Evolutionary conservation across 2,329 filamentous ascomycete genomes (phyloP), one percentile per base, ranked within the genome.

Genomic region (Graphiopsis chlorocephala): DNA sequence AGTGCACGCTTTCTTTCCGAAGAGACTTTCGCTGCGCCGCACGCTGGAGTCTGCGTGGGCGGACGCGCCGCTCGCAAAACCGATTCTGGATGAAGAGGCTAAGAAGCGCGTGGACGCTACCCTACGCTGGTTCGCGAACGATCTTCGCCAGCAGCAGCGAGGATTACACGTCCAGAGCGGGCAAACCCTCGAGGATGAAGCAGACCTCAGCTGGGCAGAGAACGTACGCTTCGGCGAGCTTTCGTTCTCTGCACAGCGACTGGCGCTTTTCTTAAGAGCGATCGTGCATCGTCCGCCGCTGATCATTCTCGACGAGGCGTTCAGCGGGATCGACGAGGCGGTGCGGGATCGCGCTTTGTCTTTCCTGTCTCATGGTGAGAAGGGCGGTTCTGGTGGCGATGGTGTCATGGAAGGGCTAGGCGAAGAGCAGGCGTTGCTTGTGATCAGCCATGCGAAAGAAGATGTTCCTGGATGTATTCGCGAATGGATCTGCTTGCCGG

Each of bases 1-100:
- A 75, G 90, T 98, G 4, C 93, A 98, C 72, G 89, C 92, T 61
- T 93, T 96, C 77, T 97, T 98, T 79, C 94, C 95, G 0, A 88
- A 89, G 57, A 82, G 85, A 38, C 81, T 97, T 55, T 89, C 88
- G 0, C 79, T 97, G 11, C 86, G 92, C 1, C 84, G 89, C 58
- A 85, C 92, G 0, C 76, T 99, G 0, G 92, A 95, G 74, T 94
- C 89, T 58, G 93, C 94, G 0, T 98, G 92, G 89, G 90, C 93
- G 1, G 91, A 96, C 65, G 97, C 95, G 0, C 96, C 96, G 70
- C 83, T 90, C 17, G 84, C 88, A 1, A 87, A 84, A 67, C 89
- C 95, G 0, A 84, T 80, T 50, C 79, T 98, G 0, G 83, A 86
- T 42, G 74, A 79, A 0, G 78, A 84, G 11, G 85, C 87, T 0